Evolutionary conservation across 1,139 yeast species (phyloP).

Genomic region (Kodamaea fungicola): DNA sequence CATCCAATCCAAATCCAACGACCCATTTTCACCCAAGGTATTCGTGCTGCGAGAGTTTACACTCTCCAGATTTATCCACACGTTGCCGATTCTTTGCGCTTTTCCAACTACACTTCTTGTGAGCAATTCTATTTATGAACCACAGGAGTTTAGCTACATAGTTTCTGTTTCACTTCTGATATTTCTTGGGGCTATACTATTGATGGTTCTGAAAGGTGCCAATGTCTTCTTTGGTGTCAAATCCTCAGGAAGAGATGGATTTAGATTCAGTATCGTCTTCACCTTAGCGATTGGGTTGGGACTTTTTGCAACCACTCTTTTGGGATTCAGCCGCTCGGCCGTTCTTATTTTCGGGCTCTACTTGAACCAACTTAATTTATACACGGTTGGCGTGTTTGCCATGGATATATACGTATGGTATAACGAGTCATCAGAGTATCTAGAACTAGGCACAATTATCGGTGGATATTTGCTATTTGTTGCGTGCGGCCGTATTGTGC

Average conservation of each 20-base stretch:
- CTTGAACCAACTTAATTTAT: conserved; percentile 24
- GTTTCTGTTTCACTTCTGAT: conserved; percentile 9
- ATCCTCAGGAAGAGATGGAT: neutral
- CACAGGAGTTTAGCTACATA: conserved; percentile 1
- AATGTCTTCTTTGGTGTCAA: conserved; percentile 8
- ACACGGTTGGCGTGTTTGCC: conserved; percentile 22
- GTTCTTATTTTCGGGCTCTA: conserved; percentile 26
- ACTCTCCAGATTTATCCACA: conserved; percentile 15
- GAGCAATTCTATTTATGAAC: conserved; percentile 13
- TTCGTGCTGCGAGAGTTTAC: conserved; percentile 4
- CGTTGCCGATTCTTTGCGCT: conserved; percentile 28
- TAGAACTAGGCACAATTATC: conserved; percentile 9
- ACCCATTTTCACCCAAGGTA: conserved; percentile 2
- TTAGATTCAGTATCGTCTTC: neutral
- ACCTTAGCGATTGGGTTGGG: conserved; percentile 11
- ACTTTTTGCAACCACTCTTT: conserved; percentile 14
- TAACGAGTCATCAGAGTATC: conserved; percentile 9
- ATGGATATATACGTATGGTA: conserved; percentile 17
- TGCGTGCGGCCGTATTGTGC: conserved; percentile 15
- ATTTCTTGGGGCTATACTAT: conserved; percentile 15
- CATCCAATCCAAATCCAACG: conserved; percentile 1
- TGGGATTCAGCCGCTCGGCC: conserved; percentile 21
- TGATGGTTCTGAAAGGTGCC: conserved; percentile 13
- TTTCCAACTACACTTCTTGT: conserved; percentile 25
- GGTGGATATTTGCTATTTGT: conserved; percentile 19